phyloP scores from a whole-genome alignment of 2,329 filamentous ascomycete species.

The Alternaria longipes region DNA sequence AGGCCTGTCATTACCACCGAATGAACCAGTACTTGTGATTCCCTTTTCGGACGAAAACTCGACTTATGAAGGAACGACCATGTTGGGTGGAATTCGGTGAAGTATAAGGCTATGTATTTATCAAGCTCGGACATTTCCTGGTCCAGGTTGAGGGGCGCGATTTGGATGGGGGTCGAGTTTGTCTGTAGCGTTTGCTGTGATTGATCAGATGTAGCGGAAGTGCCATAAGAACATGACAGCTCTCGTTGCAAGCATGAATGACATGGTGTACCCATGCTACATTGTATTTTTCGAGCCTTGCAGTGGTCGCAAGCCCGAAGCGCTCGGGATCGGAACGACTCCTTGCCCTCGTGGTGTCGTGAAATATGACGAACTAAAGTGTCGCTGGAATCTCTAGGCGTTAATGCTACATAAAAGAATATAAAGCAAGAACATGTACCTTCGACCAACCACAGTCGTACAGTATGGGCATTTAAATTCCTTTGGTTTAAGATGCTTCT shows the following conservation, averaged over 20 bases:
- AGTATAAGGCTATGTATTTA: not conserved
- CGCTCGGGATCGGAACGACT: not conserved
- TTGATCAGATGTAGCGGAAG: not conserved
- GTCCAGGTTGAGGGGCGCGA: fast-evolving
- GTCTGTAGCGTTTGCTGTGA: not conserved
- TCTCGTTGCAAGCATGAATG: not conserved
- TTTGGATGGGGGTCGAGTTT: not conserved
- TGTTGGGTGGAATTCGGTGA: not conserved
- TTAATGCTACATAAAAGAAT: not conserved
- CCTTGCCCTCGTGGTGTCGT: not conserved
- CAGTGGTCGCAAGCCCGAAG: not conserved
- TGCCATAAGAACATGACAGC: not conserved
- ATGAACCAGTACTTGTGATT: not conserved
- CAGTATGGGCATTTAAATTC: not conserved
- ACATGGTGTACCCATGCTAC: not conserved
- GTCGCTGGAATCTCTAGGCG: not conserved
- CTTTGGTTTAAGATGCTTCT: not conserved
- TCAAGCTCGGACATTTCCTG: not conserved
- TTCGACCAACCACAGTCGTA: not conserved
- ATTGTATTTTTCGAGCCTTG: not conserved
- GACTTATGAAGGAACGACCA: not conserved
- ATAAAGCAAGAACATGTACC: not conserved
- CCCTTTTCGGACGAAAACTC: not conserved
- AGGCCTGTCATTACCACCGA: not conserved
- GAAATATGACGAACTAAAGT: not conserved